Percentiles rank a stretch among this genome's conserved stretches.
phyloP scores from a whole-genome alignment of 2,329 filamentous ascomycete species.

The Thermomyces lanuginosus region DNA sequence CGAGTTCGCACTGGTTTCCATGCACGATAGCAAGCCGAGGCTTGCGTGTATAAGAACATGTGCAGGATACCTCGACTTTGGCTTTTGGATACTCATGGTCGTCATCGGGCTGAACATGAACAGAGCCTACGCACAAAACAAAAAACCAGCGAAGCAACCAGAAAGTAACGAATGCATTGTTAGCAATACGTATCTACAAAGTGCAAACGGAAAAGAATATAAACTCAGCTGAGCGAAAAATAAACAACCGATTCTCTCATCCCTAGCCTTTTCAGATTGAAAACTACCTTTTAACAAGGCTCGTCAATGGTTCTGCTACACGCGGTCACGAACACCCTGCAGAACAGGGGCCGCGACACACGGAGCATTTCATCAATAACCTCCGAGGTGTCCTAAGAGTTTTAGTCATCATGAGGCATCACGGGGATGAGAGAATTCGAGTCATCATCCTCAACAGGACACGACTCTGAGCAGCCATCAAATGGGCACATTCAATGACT shows the following conservation, averaged over 20 bases:
- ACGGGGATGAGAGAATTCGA: constrained; percentile 5
- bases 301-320: constrained; percentile 25
- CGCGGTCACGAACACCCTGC: constrained; percentile 16
- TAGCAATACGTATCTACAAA: too few relatives aligned
- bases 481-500: constrained; percentile 2
- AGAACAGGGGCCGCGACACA: constrained; percentile 15
- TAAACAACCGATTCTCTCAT: constrained; percentile 5
- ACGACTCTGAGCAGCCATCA: too few relatives aligned
- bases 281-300: constrained; percentile 24
- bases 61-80: constrained; percentile 32
- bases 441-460: too few relatives aligned
- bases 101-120: constrained; percentile 19
- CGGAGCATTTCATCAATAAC: constrained; percentile 13
- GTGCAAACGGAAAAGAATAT: constrained; percentile 1
- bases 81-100: constrained; percentile 26
- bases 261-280: constrained; percentile 23
- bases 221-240: constrained; percentile 1
- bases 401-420: constrained; percentile 16
- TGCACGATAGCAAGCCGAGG: constrained; percentile 9
- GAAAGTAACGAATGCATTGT: constrained; percentile 1
- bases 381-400: constrained; percentile 15
- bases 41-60: constrained; percentile 1
- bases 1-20: constrained; percentile 30
- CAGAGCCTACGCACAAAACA: neutral
- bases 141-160: neutral